These are phyloP conservation scores for Alisma plantagoaquatica DNA, from an alignment of 106 monocot species.

Conservation along the genomic window DNA sequence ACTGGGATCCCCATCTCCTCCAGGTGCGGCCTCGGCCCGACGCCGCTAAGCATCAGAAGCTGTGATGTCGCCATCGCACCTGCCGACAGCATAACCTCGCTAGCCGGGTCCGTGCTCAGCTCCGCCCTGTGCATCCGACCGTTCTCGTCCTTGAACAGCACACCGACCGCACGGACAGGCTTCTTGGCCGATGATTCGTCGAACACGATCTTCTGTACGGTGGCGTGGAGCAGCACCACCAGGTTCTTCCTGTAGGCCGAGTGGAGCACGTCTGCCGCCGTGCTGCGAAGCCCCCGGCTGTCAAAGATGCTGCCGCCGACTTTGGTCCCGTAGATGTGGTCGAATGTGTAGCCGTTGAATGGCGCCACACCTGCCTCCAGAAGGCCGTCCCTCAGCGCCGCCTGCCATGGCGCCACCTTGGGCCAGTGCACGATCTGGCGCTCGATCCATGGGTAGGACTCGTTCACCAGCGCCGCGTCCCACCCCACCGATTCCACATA, in stretches of 20 bases:
- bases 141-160: constrained; percentile 46
- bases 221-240: constrained; percentile 47
- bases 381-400: constrained; percentile 43
- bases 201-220: constrained; percentile 51
- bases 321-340: constrained; percentile 72
- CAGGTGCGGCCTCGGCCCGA: constrained; percentile 61
- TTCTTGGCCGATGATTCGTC: background rate
- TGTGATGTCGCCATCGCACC: constrained; percentile 89
- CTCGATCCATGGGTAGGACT: constrained; percentile 56
- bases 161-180: constrained; percentile 23
- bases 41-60: constrained; percentile 74
- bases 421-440: constrained; percentile 45
- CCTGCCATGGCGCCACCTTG: constrained; percentile 51
- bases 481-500: constrained; percentile 37
- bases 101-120: constrained; percentile 3
- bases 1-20: constrained; percentile 30
- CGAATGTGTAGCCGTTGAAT: constrained; percentile 72
- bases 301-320: constrained; percentile 70
- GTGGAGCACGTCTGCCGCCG: constrained; percentile 59
- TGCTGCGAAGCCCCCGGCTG: constrained; percentile 39
- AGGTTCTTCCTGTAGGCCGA: constrained; percentile 37
- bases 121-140: constrained; percentile 33
- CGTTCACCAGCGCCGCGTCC: constrained; percentile 40
- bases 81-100: constrained; percentile 68
- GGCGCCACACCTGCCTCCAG: constrained; percentile 60